Conservation (phyloP, 176 grass and related monocot species). For the Guadua angustifolia region DNA sequence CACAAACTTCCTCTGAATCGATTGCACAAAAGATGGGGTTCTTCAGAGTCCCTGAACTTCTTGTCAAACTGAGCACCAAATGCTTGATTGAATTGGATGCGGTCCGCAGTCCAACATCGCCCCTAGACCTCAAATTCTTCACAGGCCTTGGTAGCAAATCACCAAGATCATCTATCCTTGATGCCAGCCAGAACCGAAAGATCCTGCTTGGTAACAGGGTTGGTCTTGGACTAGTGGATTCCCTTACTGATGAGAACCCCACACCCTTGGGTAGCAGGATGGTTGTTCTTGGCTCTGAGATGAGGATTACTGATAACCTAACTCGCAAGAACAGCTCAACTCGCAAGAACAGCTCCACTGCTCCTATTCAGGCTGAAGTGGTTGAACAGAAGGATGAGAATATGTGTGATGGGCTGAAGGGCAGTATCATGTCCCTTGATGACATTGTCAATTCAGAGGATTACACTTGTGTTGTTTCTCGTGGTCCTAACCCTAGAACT, state of each 20-base stretch:
- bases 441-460: conserved; percentile 70
- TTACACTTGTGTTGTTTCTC: conserved; percentile 64
- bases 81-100: conserved; percentile 62
- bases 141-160: conserved; percentile 57
- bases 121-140: conserved; percentile 73
- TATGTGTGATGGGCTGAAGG: conserved; percentile 49
- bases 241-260: conserved; percentile 54
- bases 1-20: conserved; percentile 40
- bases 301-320: conserved; percentile 57
- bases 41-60: conserved; percentile 58
- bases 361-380: conserved; percentile 45
- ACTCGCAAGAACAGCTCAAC: conserved; percentile 54
- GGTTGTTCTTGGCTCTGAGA: conserved; percentile 66
- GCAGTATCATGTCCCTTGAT: conserved; percentile 63
- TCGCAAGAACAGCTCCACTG: conserved; percentile 52
- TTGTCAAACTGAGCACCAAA: conserved; percentile 66
- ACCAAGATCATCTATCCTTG: conserved; percentile 54
- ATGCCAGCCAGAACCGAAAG: conserved; percentile 52
- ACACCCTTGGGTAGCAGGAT: conserved; percentile 49
- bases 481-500: conserved; percentile 60
- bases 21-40: conserved; percentile 61
- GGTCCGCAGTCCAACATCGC: conserved; percentile 65
- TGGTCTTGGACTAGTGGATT: conserved; percentile 64
- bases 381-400: conserved; percentile 50
- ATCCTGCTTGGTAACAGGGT: conserved; percentile 60